A percentile compares a stretch with the other conserved stretches of the same genome.
phyloP scores from a whole-genome alignment of 805 yeast species.

The Deakozyma indianensis region DNA sequence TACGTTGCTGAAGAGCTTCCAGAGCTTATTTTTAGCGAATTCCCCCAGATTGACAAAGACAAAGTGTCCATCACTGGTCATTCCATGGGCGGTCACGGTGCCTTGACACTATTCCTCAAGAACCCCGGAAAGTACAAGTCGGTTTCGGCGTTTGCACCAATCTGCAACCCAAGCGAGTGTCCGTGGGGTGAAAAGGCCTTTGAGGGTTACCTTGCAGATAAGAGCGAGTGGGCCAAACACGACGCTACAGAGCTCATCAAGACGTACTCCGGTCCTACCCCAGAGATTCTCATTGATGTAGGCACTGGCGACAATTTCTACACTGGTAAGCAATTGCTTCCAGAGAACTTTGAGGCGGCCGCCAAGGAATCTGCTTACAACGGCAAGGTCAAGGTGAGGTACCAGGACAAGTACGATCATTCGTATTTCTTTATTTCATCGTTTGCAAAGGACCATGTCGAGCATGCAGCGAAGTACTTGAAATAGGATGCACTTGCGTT shows the following conservation, averaged over 20 bases:
- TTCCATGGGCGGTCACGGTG: constrained; percentile 98
- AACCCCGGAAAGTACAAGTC: constrained; percentile 63
- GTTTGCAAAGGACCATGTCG: constrained; percentile 71
- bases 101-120: constrained; percentile 52
- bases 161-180: constrained; percentile 58
- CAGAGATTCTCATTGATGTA: constrained; percentile 65
- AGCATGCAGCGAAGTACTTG: constrained; percentile 65
- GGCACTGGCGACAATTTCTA: constrained; percentile 74
- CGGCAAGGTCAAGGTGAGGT: constrained; percentile 41
- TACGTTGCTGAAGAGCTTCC: constrained; percentile 69
- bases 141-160: constrained; percentile 85
- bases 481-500: background rate
- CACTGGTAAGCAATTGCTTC: constrained; percentile 47
- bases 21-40: constrained; percentile 28
- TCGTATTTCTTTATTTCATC: constrained; percentile 74
- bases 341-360: constrained; percentile 55
- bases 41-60: constrained; percentile 35
- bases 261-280: constrained; percentile 34
- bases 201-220: constrained; percentile 56
- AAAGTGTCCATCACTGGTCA: constrained; percentile 81
- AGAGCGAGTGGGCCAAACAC: constrained; percentile 47
- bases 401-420: constrained; percentile 81
- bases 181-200: constrained; percentile 89
- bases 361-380: constrained; percentile 43
- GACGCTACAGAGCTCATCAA: constrained; percentile 75